Evolutionary conservation across 2,329 filamentous ascomycete genomes (phyloP), one percentile per base, ranked within the genome.

Genomic region (Massarina eburnea): DNA sequence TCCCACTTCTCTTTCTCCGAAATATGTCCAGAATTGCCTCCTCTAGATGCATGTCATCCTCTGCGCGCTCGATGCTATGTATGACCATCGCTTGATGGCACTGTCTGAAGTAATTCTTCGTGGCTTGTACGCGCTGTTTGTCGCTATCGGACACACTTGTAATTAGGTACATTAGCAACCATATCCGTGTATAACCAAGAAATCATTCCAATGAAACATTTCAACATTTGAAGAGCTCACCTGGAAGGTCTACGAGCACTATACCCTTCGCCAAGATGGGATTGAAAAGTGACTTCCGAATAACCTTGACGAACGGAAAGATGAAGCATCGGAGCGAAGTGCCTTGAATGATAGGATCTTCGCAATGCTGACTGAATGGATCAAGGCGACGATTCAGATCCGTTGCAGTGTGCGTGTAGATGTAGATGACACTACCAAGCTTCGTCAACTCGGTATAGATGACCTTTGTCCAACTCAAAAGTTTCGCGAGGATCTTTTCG

Each of bases 271-370:
- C 36, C 3, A 45, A 20, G 12, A 45, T 32, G 10, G 20, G 36
- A 21, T 29, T 45, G 5, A 36, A 33, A 1, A 45, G 8, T 15
- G 21, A 40, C 20, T 27, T 36, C 39, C 46, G 42, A 3, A 62
- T 44, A 1, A 48, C 21, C 29, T 47, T 45, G 7, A 66, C 58
- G 0, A 66, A 41, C 1, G 59, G 59, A 55, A 58, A 64, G 9
- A 57, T 56, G 1, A 43, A 54, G 41, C 44, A 62, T 3, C 35
- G 10, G 0, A 61, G 46, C 8, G 32, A 15, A 3, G 48, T 57
- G 3, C 45, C 54, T 3, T 43, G 29, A 21, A 55, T 57, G 5
- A 19, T 41, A 1, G 53, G 44, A 22, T 54, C 19, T 1, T 21
- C 18, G 20, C 43, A 45, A 17, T 30, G 29, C 18, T 37, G 42